Conservation (phyloP, 257 asterid genomes). For the Solanum ossicruentum region DNA sequence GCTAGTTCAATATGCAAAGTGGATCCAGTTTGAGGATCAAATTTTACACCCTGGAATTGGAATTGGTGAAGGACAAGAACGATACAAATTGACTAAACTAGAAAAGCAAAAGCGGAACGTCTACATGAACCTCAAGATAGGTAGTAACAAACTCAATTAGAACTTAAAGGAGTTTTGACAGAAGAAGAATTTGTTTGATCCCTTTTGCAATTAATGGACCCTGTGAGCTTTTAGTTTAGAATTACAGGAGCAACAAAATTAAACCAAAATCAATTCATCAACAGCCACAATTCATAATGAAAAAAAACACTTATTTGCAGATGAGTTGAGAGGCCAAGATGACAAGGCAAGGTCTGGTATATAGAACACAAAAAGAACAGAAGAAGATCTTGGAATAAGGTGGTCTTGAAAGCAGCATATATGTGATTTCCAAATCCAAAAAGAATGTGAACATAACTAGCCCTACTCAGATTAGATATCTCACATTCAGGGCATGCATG, state of each 20-base stretch:
- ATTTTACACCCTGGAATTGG: constrained; percentile 55
- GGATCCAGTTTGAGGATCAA: constrained; percentile 91
- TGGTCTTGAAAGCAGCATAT: not conserved
- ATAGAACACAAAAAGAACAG: not conserved
- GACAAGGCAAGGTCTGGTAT: not conserved
- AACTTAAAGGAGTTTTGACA: not conserved
- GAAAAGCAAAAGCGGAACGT: not conserved
- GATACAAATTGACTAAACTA: not conserved
- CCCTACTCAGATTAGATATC: constrained; percentile 7
- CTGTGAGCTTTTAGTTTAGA: not conserved
- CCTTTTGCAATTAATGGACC: not conserved
- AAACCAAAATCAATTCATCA: not conserved
- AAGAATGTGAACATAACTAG: not conserved
- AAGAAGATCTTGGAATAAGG: not conserved
- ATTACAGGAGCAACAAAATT: not conserved
- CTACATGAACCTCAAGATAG: not conserved
- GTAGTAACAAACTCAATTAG: not conserved
- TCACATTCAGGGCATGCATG: constrained; percentile 73
- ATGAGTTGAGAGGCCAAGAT: not conserved
- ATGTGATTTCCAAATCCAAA: not conserved
- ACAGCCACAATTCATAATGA: not conserved
- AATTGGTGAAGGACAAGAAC: not conserved
- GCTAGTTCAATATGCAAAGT: constrained; percentile 91
- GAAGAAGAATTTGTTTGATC: not conserved
- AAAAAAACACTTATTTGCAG: not conserved